Percentiles rank a stretch among this genome's conserved stretches.
These are phyloP conservation scores for Heteromeles arbutifolia DNA, from an alignment of 306 rosid species.

Conservation along the genomic window DNA sequence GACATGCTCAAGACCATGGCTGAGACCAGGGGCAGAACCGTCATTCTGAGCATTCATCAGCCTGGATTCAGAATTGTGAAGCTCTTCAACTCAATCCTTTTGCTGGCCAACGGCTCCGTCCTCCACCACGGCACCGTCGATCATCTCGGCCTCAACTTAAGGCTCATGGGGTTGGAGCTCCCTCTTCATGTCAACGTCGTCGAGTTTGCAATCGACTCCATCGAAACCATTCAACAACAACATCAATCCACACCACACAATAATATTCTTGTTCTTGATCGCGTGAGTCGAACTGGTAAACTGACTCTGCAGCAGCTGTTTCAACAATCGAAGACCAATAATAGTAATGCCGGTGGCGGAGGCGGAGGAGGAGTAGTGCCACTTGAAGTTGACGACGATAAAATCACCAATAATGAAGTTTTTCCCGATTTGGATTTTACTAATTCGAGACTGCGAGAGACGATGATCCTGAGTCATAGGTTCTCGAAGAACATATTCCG, in stretches of 20 bases:
- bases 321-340: slow-evolving; percentile 45
- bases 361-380: no score
- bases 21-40: slow-evolving; percentile 55
- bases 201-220: slow-evolving; percentile 83
- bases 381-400: neutral
- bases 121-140: slow-evolving; percentile 77
- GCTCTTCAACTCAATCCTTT: slow-evolving; percentile 56
- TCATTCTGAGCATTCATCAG: slow-evolving; percentile 81
- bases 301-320: slow-evolving; percentile 79
- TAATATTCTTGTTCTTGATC: no score
- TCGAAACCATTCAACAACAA: slow-evolving; percentile 49
- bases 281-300: slow-evolving; percentile 17
- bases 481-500: slow-evolving; percentile 82
- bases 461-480: slow-evolving; percentile 77
- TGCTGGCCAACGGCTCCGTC: slow-evolving; percentile 66
- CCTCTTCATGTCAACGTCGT: slow-evolving; percentile 77
- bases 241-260: neutral
- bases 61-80: slow-evolving; percentile 90
- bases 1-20: slow-evolving; percentile 87
- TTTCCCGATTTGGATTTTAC: slow-evolving; percentile 36
- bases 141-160: slow-evolving; percentile 52
- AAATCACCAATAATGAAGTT: neutral
- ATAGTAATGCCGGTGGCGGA: neutral
- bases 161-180: slow-evolving; percentile 65
- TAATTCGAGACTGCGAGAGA: slow-evolving; percentile 67